Conservation (phyloP, 2,329 filamentous ascomycete species). For the Claviceps purpurea region DNA sequence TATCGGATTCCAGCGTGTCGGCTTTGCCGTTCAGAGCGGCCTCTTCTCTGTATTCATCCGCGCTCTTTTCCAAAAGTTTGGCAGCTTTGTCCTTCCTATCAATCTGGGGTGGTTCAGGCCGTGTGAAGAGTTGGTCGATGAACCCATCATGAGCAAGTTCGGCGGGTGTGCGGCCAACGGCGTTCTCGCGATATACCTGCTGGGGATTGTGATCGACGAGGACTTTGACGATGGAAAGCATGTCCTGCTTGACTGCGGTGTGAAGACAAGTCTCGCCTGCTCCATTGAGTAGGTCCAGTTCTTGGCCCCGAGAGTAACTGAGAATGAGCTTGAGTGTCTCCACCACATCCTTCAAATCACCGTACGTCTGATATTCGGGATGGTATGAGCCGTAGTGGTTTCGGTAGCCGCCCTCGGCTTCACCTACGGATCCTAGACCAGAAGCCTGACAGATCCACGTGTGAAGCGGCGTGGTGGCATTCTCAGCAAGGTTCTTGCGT, state of each 20-base stretch:
- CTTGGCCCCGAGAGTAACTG: slow-evolving; percentile 40
- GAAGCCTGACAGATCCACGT: slow-evolving; percentile 32
- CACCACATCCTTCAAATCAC: slow-evolving; percentile 18
- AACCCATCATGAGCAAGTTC: slow-evolving; percentile 50
- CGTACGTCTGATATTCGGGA: slow-evolving; percentile 10
- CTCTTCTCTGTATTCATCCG: neutral
- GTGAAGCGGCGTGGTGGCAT: slow-evolving; percentile 51
- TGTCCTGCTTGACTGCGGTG: slow-evolving; percentile 30
- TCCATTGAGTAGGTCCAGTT: slow-evolving; percentile 46
- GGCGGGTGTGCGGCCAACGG: slow-evolving; percentile 58
- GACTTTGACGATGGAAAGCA: slow-evolving; percentile 23
- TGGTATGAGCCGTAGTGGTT: slow-evolving; percentile 2
- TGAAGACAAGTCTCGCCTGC: slow-evolving; percentile 55
- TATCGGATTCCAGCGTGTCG: slow-evolving; percentile 10
- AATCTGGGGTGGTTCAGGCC: slow-evolving; percentile 6
- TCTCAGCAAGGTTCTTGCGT: slow-evolving; percentile 36
- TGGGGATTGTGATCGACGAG: slow-evolving; percentile 43
- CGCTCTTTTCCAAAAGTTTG: slow-evolving; percentile 7
- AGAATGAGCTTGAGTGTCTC: slow-evolving; percentile 36
- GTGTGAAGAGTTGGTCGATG: slow-evolving; percentile 24
- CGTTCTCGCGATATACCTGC: slow-evolving; percentile 58
- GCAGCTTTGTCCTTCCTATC: slow-evolving; percentile 4
- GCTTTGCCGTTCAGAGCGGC: slow-evolving; percentile 6
- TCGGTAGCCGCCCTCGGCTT: slow-evolving; percentile 5
- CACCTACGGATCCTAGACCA: slow-evolving; percentile 6